Conservation (phyloP, 2,329 filamentous ascomycete genomes). For the Teratosphaeria destructans region DNA sequence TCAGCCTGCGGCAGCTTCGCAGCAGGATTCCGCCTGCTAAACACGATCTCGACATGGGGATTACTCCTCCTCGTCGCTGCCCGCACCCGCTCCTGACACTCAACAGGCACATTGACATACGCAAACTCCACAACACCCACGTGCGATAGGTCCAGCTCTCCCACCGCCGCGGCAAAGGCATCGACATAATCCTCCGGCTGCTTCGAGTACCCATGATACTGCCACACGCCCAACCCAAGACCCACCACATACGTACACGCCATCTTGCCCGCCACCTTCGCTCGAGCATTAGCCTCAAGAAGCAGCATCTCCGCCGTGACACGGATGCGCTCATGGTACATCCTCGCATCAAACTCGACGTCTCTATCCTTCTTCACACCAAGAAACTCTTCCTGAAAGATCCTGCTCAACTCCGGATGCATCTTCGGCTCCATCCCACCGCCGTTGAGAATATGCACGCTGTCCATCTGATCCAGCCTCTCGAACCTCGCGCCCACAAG, state of each 20-base stretch:
- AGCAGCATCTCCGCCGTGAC: conserved; percentile 23
- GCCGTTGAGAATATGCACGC: conserved; percentile 13
- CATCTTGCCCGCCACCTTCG: conserved; percentile 7
- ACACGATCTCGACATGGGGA: conserved; percentile 15
- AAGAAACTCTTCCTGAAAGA: conserved; percentile 14
- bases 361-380: conserved; percentile 3
- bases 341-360: conserved; percentile 8
- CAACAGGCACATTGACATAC: conserved; percentile 13
- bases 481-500: conserved; percentile 25
- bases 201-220: conserved; percentile 2
- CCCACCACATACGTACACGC: conserved; percentile 24
- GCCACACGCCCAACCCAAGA: conserved; percentile 26
- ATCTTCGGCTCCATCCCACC: conserved; percentile 4
- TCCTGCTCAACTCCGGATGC: conserved; percentile 9
- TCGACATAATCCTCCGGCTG: conserved; percentile 19
- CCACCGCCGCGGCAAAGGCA: conserved; percentile 15
- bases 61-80: conserved; percentile 2
- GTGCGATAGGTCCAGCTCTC: conserved; percentile 7
- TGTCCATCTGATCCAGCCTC: conserved; percentile 21
- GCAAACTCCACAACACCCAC: conserved; percentile 23
- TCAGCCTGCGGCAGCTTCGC: conserved; percentile 12
- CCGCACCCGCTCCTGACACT: conserved; percentile 2
- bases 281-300: conserved; percentile 18
- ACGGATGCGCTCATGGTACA: conserved; percentile 20
- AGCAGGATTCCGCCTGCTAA: conserved; percentile 20